Evolutionary conservation across 768 basidiomycete genomes (phyloP).

Genomic region (Galerina marginata): DNA sequence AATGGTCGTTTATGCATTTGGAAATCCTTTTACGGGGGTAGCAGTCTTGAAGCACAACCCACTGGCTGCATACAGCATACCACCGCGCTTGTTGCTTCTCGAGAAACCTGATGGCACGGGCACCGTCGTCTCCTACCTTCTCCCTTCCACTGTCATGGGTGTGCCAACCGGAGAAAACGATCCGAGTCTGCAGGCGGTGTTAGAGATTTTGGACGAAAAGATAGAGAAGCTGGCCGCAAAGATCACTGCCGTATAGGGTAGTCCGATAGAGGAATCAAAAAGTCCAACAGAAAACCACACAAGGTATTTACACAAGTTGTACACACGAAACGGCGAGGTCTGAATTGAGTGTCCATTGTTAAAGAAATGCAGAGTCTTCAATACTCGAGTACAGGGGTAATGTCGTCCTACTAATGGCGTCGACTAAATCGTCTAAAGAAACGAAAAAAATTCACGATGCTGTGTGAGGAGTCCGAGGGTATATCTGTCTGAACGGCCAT

Average conservation of each 20-base stretch:
- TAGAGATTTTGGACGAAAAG: constrained; percentile 46
- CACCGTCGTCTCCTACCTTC: constrained; percentile 50
- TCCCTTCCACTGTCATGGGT: constrained; percentile 50
- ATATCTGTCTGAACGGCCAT: too few species aligned
- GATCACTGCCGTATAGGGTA: constrained; percentile 31
- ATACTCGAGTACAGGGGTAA: too few species aligned
- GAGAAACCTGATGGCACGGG: constrained; percentile 44
- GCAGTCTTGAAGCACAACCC: constrained; percentile 47
- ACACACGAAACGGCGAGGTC: too few species aligned
- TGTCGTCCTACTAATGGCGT: too few species aligned
- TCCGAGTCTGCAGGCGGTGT: constrained; percentile 35
- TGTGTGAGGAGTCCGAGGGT: too few species aligned
- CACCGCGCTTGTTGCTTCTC: constrained; percentile 49
- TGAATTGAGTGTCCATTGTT: too few species aligned
- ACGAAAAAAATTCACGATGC: too few species aligned
- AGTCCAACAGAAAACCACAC: too few species aligned
- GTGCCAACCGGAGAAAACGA: constrained; percentile 28
- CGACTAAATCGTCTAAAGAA: too few species aligned
- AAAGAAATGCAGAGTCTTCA: too few species aligned
- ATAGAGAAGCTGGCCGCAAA: constrained; percentile 45
- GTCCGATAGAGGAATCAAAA: too few species aligned
- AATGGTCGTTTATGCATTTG: constrained; percentile 49
- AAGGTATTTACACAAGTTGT: too few species aligned
- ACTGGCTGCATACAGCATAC: constrained; percentile 46
- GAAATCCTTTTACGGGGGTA: constrained; percentile 57